Evolutionary conservation across 768 basidiomycete genomes (phyloP), one percentile per base, ranked within the genome.

Genomic region (Thelephora ganbajun): DNA sequence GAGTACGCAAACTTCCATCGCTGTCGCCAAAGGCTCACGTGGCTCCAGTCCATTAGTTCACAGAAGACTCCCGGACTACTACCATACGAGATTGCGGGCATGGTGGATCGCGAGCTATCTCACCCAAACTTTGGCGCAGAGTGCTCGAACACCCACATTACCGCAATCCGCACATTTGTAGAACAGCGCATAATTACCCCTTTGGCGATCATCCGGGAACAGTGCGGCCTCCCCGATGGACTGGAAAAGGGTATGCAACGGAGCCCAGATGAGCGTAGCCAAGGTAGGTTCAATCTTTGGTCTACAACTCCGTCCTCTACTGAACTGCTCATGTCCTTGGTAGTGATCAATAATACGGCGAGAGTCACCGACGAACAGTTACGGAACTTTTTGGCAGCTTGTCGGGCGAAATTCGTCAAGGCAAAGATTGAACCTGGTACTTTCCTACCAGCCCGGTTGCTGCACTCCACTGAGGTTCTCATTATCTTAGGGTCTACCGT

Each of bases 381-480:
- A 1, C 71, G 68, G 39, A 67, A 65, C 6, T 98, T 98, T 73
- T 67, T 98, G 35, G 71, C 84, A n/a, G 69, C 86, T 35, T 93
- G 89, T 59, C 84, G 89, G 80, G 78, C 78, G 14, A 89, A 87
- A 62, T 98, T 96, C 59, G 83, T 91, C 33, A 89, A 85, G 62
- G 91, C 96, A 6, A 87, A 92, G 57, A 94, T 98, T 54, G 96
- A 98, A 65, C 96, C 96, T 49, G 89, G 89, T 84, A 46, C 35
- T 18, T 48, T 47, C 14, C 45, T 18, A 5, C 43, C 36, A 7
- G 3, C 16, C 20, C 35, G 6, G 4, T 11, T 12, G 16, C 7
- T 7, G 0, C 23, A 2, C 36, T 11, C 12, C 44, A 18, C 16
- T 46, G 42, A 44, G 12, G 33, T n/a, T 20, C 4, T 33, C 22